A percentile compares a stretch with the other conserved stretches of the same genome.
Evolutionary conservation across 2,329 filamentous ascomycete species (phyloP).

Genomic region (Fusarium armeniacum): DNA sequence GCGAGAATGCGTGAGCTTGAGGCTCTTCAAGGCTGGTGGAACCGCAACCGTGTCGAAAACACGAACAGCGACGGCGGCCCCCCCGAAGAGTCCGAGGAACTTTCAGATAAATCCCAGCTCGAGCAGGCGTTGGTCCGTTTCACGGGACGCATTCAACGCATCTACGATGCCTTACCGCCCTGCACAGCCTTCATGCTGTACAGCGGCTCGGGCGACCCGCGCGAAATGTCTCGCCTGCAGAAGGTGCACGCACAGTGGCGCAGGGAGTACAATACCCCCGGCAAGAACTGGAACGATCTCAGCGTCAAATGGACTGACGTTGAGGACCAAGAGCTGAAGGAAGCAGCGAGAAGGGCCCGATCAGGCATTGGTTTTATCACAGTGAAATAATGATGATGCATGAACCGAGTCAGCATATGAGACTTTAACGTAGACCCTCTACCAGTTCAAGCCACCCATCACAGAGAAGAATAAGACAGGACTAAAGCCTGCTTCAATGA

Average conservation of each 20-base stretch:
- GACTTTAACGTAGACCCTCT: background rate
- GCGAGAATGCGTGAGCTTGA: slow-evolving; percentile 76
- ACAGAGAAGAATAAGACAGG: background rate
- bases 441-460: background rate
- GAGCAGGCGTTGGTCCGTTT: slow-evolving; percentile 63
- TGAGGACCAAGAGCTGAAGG: slow-evolving; percentile 73
- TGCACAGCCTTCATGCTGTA: slow-evolving; percentile 76
- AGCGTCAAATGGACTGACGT: slow-evolving; percentile 77
- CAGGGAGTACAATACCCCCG: slow-evolving; percentile 73
- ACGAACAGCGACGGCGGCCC: slow-evolving; percentile 55
- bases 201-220: slow-evolving; percentile 76
- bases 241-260: slow-evolving; percentile 72
- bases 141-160: slow-evolving; percentile 64
- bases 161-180: slow-evolving; percentile 71
- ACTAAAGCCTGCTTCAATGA: background rate
- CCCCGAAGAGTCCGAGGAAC: slow-evolving; percentile 45
- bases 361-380: slow-evolving; percentile 74
- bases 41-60: slow-evolving; percentile 64
- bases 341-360: slow-evolving; percentile 69
- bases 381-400: slow-evolving; percentile 65
- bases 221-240: slow-evolving; percentile 74
- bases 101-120: slow-evolving; percentile 53
- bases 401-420: background rate
- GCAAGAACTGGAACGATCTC: slow-evolving; percentile 75
- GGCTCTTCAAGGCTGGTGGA: slow-evolving; percentile 77